Conservation (phyloP, 257 asterid genomes). For the Avicennia marina region DNA sequence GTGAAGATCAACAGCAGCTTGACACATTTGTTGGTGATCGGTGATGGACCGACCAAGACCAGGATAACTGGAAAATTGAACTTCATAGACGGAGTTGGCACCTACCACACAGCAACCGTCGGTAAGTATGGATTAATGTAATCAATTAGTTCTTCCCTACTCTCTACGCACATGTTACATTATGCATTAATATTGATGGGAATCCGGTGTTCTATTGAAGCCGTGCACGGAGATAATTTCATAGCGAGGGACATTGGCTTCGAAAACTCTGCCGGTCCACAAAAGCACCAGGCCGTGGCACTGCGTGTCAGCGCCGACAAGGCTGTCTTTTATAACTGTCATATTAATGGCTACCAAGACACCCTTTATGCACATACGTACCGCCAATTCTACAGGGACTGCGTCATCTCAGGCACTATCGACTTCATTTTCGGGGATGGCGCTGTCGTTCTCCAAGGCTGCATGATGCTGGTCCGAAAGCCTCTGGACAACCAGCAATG, state of each 20-base stretch:
- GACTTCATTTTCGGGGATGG: slow-evolving; percentile 82
- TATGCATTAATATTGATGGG: not conserved
- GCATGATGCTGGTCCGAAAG: slow-evolving; percentile 57
- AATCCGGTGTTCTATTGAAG: slow-evolving; percentile 23
- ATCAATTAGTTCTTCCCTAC: not conserved
- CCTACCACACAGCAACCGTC: slow-evolving; percentile 61
- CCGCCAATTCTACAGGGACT: slow-evolving; percentile 69
- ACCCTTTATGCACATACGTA: slow-evolving; percentile 75
- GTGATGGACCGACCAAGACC: slow-evolving; percentile 81
- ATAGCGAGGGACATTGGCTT: slow-evolving; percentile 70
- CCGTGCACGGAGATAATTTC: slow-evolving; percentile 60
- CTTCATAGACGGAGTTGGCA: slow-evolving; percentile 50
- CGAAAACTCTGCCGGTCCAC: slow-evolving; percentile 74
- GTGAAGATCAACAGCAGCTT: slow-evolving; percentile 32
- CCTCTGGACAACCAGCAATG: slow-evolving; percentile 58
- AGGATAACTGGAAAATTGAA: slow-evolving; percentile 62
- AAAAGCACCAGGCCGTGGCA: slow-evolving; percentile 85
- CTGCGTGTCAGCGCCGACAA: slow-evolving; percentile 68
- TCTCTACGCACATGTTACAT: too few species aligned
- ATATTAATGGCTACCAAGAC: slow-evolving; percentile 80
- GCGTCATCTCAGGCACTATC: slow-evolving; percentile 72
- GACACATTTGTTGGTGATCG: slow-evolving; percentile 38
- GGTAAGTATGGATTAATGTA: slow-evolving; percentile 25
- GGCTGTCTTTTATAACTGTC: slow-evolving; percentile 64
- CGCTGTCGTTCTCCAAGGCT: slow-evolving; percentile 70